Base-by-base conservation (phyloP, 805 yeast genomes). In the Cyberlindnera sargentensis region DNA sequence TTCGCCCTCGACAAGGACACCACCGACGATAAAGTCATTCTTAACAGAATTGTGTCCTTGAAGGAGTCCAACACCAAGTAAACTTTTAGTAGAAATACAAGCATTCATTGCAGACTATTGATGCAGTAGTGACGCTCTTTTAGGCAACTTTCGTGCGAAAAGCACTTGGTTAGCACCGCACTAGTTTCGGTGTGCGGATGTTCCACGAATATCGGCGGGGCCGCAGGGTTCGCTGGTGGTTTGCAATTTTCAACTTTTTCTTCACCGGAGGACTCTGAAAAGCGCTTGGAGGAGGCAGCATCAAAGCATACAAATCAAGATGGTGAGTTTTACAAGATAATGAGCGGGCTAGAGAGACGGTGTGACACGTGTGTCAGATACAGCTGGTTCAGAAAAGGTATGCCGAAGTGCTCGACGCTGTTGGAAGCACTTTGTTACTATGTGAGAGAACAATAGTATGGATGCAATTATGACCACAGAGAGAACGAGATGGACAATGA, bases 11-110 rank as follows among this genome's bases (percentile, higher is more conserved):
- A 93, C 63, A 77, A 75, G 53, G 97, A 91, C 50, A 68, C 86
- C 44, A 67, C 72, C 8, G 72, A 67, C 20, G 82, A 76, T 28
- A 72, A 69, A 46, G 67, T 90, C 50, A 74, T 93, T 31, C 71
- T 93, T 61, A 93, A 93, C 69, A 78, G 96, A 64, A 88, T 91
- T 57, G 99, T 93, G 35, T 83, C 96, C 10, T 76, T 93, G 67
- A 93, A 91, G 71, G 95, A 88, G 51, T 65, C 79, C 28, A 65
- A 31, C 29, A 38, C 41, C 29, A 38, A 38, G 35, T 38, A 31
- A 24, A 5, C 31, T 10, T 30, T 42, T 25, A 41, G 11, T 36
- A 36, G 39, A 15, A 15, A 6, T 11, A 29, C 8, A 10, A 29
- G 31, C 10, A 29, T 29, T 29, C 10, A 29, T 29, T 10, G 10